Base-by-base conservation (phyloP, 202 grass and related monocot species). In the Zoysia matrella region DNA sequence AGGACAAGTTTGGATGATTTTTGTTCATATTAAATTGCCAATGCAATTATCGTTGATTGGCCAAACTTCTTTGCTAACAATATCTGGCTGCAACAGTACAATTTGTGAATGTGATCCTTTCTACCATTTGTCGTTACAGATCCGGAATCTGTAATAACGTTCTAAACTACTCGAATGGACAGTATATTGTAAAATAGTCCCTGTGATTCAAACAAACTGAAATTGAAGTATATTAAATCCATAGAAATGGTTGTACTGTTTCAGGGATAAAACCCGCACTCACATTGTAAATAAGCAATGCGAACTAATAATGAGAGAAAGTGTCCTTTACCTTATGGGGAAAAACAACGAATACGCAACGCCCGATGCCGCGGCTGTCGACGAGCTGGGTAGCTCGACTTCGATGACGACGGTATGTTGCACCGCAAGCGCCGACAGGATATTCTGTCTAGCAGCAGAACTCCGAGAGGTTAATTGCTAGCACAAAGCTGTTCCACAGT, bases 341-440 rank as follows among this genome's bases (percentile, higher is more conserved):
- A 64, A 86, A 72, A 89, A 67, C 5, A 75, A 15, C 79, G 68
- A 92, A 89, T 80, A 71, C 22, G 22, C 22, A 22, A 22, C 22
- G 22, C 22, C 22, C 22, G 22, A 22, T 22, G 22, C 22, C 22
- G 22, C 22, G 22, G 22, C 22, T 22, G 22, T 22, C 22, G 22
- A 22, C 22, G 22, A 22, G 22, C 22, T 22, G 22, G 22, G 22
- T 22, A 22, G 22, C 22, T 22, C 22, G 22, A 22, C 22, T 22
- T 22, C 22, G 22, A 22, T 22, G 22, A 22, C 22, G 22, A 22
- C 22, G 22, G 22, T 22, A 22, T 22, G 22, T 22, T 22, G 22
- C 22, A 22, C 22, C 22, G 22, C 22, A 22, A 22, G 22, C 22
- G 22, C 22, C 22, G 22, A 22, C 22, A 22, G 22, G 22, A 22